These are phyloP conservation scores for Gnaphalium uliginosum DNA, from an alignment of 129 eudicot species.

Conservation along the genomic window DNA sequence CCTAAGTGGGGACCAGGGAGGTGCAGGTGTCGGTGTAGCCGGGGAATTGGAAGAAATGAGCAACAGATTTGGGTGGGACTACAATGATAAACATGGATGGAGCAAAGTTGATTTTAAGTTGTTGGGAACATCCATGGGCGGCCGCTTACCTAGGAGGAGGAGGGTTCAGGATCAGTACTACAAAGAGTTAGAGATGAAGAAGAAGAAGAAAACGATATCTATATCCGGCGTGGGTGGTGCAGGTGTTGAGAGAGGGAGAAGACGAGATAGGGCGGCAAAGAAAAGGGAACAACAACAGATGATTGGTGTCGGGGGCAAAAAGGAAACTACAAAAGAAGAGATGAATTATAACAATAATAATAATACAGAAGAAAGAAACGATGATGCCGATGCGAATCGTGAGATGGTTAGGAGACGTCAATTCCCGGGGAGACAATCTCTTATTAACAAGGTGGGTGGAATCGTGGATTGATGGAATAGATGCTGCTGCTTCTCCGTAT, in stretches of 20 bases:
- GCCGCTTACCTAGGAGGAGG: slow-evolving; percentile 52
- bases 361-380: neutral
- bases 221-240: neutral
- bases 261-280: slow-evolving; percentile 49
- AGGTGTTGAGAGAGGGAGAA: slow-evolving; percentile 24
- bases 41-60: slow-evolving; percentile 48
- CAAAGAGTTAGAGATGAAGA: neutral
- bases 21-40: slow-evolving; percentile 25
- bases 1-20: slow-evolving; percentile 36
- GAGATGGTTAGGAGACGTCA: slow-evolving; percentile 15
- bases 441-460: slow-evolving; percentile 37
- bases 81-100: slow-evolving; percentile 60
- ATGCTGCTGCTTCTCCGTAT: too few relatives aligned
- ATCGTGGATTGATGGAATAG: neutral
- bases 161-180: neutral
- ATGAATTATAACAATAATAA: neutral
- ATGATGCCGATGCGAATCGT: neutral
- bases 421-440: slow-evolving; percentile 62
- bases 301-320: neutral
- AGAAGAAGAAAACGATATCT: neutral
- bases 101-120: slow-evolving; percentile 53
- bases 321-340: neutral
- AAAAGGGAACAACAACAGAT: slow-evolving; percentile 26
- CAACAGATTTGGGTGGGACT: slow-evolving; percentile 71
- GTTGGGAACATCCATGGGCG: slow-evolving; percentile 67